Conservation (phyloP, 345 rosid species). For the Populus alba region DNA sequence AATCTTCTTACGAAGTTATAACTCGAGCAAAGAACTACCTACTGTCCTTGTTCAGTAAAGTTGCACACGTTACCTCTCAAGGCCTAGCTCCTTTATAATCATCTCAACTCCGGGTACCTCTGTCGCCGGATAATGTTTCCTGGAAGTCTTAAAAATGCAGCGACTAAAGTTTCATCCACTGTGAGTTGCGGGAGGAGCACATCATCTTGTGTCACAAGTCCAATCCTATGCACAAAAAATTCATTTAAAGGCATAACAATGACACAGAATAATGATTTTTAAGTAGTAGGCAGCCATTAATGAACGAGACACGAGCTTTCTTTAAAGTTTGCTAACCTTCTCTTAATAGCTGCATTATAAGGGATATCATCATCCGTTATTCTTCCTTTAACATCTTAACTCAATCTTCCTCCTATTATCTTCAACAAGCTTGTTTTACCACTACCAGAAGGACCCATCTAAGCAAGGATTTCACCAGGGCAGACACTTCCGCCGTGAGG, state of each 20-base stretch:
- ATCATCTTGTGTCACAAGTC: conserved; percentile 96
- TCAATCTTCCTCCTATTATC: conserved; percentile 83
- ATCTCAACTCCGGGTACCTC: conserved; percentile 68
- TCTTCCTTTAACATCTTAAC: conserved; percentile 63
- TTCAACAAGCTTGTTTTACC: conserved; percentile 90
- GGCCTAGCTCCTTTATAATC: conserved; percentile 85
- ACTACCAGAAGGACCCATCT: conserved; percentile 99
- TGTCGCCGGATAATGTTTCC: conserved; percentile 74
- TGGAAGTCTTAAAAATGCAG: conserved; percentile 88
- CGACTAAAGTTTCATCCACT: conserved; percentile 82
- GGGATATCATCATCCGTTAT: conserved; percentile 79
- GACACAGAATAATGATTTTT: not conserved
- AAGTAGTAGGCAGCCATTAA: not conserved
- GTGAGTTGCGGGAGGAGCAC: conserved; percentile 89
- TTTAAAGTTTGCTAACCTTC: conserved; percentile 44
- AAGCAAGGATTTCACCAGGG: conserved; percentile 87
- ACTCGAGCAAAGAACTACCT: not conserved
- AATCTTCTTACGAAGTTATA: not conserved
- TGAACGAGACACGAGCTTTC: not conserved
- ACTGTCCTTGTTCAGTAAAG: not conserved
- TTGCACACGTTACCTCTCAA: conserved; percentile 55
- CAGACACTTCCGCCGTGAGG: conserved; percentile 71
- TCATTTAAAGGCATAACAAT: not conserved
- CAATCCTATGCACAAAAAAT: conserved; percentile 50
- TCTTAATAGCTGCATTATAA: conserved; percentile 63